These are phyloP conservation scores for Fragaria vesca DNA, from an alignment of 306 rosid species.

Conservation along the genomic window DNA sequence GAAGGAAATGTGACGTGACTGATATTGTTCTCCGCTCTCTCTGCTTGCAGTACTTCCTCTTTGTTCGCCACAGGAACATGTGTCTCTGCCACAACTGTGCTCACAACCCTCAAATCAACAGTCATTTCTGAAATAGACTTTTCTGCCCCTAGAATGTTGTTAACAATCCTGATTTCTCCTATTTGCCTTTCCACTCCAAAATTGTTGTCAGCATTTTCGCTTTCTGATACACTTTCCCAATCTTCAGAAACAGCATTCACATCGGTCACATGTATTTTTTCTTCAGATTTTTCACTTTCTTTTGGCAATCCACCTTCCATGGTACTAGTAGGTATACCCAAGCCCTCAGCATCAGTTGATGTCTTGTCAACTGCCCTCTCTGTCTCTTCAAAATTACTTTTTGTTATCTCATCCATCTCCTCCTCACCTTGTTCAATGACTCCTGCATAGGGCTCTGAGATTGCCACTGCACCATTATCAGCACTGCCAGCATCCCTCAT, in stretches of 20 bases:
- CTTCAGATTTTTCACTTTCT: neutral
- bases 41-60: neutral
- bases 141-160: neutral
- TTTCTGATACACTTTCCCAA: neutral
- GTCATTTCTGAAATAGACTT: neutral
- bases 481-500: constrained; percentile 47
- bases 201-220: neutral
- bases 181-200: neutral
- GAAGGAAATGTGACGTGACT: neutral
- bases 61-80: neutral
- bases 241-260: neutral
- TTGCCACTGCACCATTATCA: constrained; percentile 21
- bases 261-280: neutral
- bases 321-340: neutral
- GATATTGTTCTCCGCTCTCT: neutral
- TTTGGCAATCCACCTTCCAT: neutral
- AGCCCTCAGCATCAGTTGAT: neutral
- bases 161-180: neutral
- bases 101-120: neutral
- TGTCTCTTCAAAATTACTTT: constrained; percentile 9
- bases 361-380: neutral
- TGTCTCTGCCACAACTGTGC: constrained; percentile 11
- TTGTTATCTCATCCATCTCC: constrained; percentile 13
- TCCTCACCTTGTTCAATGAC: constrained; percentile 10
- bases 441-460: neutral